A percentile compares a stretch with the other conserved stretches of the same genome.
Evolutionary conservation across 2,329 filamentous ascomycete species (phyloP).

Genomic region (Penicillium concentricum): DNA sequence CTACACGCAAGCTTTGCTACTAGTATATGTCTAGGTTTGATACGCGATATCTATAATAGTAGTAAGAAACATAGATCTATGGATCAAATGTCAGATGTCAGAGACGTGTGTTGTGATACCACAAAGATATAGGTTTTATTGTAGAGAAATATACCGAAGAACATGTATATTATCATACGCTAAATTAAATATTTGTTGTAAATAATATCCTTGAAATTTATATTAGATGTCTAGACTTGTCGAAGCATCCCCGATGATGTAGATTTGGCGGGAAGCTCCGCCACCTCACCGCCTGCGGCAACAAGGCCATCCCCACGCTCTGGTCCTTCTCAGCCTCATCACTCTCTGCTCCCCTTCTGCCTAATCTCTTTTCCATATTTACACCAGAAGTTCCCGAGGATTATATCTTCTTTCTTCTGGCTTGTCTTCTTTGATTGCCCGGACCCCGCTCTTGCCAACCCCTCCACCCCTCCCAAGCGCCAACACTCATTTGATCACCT

Average conservation of each 20-base stretch:
- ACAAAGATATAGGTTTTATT: background rate
- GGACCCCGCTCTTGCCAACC: background rate
- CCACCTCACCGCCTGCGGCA: conserved; percentile 26
- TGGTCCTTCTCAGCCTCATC: conserved; percentile 22
- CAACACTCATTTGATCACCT: background rate
- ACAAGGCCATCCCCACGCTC: conserved; percentile 20
- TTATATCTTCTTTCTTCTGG: background rate
- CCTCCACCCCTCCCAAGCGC: background rate
- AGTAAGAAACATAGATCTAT: background rate
- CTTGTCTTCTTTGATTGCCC: background rate
- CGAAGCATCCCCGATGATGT: conserved; percentile 11
- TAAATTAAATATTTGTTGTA: too few species aligned
- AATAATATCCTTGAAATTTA: background rate
- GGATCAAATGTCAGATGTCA: background rate
- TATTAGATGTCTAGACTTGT: background rate
- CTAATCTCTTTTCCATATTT: conserved; percentile 10
- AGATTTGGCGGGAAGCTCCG: conserved; percentile 10
- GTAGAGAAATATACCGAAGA: too few species aligned
- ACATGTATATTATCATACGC: background rate
- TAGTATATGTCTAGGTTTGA: background rate
- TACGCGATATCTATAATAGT: background rate
- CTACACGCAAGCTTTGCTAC: background rate
- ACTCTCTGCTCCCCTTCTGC: conserved; percentile 19
- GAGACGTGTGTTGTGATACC: background rate
- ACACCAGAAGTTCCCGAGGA: background rate